phyloP scores from a whole-genome alignment of 352 stramenopile species.

The Phytopythium helicoides region DNA sequence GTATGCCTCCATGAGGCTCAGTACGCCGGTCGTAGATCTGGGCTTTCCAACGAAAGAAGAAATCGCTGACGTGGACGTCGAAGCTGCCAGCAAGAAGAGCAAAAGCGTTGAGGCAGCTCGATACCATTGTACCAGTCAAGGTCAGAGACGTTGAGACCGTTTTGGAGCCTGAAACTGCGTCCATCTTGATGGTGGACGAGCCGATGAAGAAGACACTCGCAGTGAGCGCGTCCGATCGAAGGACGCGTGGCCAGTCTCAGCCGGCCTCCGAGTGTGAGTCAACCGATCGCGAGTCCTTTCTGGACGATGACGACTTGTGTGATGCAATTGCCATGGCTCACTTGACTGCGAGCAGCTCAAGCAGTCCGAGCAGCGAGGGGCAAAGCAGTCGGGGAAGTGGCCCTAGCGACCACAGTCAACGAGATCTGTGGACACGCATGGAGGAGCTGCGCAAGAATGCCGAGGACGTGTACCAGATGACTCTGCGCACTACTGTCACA shows the following conservation, averaged over 20 bases:
- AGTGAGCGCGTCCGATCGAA: constrained; percentile 1
- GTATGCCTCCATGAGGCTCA: not conserved
- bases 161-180: not conserved
- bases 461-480: constrained; percentile 30
- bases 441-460: constrained; percentile 25
- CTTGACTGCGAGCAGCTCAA: not conserved
- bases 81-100: not conserved
- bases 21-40: not conserved
- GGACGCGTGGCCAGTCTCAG: constrained; percentile 1
- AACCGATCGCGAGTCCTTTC: constrained; percentile 3
- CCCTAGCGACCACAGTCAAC: constrained; percentile 3
- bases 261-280: constrained; percentile 2
- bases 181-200: not conserved
- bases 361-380: not conserved
- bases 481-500: constrained; percentile 19
- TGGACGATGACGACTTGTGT: not conserved
- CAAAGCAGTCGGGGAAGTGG: not conserved
- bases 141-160: not conserved
- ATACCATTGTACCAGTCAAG: not conserved
- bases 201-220: constrained; percentile 1
- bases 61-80: not conserved
- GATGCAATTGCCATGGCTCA: not conserved
- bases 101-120: not conserved
- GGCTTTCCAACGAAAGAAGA: constrained; percentile 1
- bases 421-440: constrained; percentile 26